Evolutionary conservation across 2,329 filamentous ascomycete species (phyloP), one percentile per base, ranked within the genome.

Genomic region (Drechslerella coelobrocha): DNA sequence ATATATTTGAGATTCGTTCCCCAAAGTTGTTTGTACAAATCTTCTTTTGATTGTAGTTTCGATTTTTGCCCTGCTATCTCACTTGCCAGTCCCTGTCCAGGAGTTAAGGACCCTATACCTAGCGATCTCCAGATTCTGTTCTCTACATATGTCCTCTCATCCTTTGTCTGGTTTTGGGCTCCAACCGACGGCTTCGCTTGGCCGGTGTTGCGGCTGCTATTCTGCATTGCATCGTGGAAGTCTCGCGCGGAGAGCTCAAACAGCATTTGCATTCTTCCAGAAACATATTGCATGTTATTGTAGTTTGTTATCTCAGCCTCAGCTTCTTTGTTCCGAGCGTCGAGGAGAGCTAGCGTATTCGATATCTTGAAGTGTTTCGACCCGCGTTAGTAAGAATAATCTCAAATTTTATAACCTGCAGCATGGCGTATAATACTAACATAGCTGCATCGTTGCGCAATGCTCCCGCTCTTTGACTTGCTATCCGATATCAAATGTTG

Each of bases 251-350:
- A 71, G 21, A 71, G 57, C 10, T 71, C 66, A 51, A 71, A 71
- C 23, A 71, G 23, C 21, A 45, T 71, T n/a, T 71, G 59, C 66
- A 71, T 71, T 23, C 66, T 51, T 0, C 66, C 66, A n/a, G 66
- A 71, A n/a, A 71, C 66, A 39, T 59, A 71, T 14, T 71, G 66
- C 66, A 71, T 71, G 14, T 63, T 71, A 45, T 71, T 71, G 19
- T 59, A 27, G 48, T 63, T 63, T 1, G 66, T 59, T 6, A 71
- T 63, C 41, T 71, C 66, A 4, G 48, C 47, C 41, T 71, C 66
- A 1, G 59, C 66, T 39, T 59, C 66, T 50, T 50, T 71, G 51
- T 71, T 71, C 12, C 66, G 48, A 7, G 59, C 47, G 10, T 71
- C 59, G 1, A 71, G 56, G n/a, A 71, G 55, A 7, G 59, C 24